These are phyloP conservation scores for Ceratocystis destructans DNA, from an alignment of 2,329 filamentous ascomycete genomes.

Conservation along the genomic window DNA sequence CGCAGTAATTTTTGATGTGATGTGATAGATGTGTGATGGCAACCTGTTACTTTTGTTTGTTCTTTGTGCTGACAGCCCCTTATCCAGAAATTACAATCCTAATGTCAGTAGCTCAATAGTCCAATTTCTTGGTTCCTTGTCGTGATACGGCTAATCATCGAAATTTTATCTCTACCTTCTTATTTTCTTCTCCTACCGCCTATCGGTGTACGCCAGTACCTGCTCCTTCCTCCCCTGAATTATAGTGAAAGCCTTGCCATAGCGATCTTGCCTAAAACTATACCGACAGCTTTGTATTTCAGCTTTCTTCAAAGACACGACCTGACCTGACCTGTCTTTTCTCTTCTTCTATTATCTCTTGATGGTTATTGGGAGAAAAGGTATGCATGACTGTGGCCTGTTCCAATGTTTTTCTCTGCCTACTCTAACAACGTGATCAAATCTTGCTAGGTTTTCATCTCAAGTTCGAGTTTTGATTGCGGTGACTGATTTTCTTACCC, in stretches of 20 bases:
- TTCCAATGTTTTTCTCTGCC: background rate
- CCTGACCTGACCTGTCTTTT: background rate
- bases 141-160: background rate
- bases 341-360: background rate
- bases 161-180: background rate
- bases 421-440: background rate
- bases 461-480: background rate
- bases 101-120: background rate
- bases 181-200: background rate
- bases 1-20: background rate
- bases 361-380: background rate
- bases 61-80: background rate
- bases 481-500: background rate
- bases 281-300: background rate
- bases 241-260: background rate
- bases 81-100: background rate
- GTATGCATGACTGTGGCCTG: background rate
- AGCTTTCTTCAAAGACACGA: background rate
- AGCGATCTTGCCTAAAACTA: background rate
- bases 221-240: conserved; percentile 11
- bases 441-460: background rate
- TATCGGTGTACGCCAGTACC: background rate
- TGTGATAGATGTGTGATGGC: background rate
- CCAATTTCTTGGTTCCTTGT: background rate
- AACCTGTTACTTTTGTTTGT: background rate